These are phyloP conservation scores for Vaccinium vitisidaea DNA, from an alignment of 148 eudicot species.

Conservation along the genomic window DNA sequence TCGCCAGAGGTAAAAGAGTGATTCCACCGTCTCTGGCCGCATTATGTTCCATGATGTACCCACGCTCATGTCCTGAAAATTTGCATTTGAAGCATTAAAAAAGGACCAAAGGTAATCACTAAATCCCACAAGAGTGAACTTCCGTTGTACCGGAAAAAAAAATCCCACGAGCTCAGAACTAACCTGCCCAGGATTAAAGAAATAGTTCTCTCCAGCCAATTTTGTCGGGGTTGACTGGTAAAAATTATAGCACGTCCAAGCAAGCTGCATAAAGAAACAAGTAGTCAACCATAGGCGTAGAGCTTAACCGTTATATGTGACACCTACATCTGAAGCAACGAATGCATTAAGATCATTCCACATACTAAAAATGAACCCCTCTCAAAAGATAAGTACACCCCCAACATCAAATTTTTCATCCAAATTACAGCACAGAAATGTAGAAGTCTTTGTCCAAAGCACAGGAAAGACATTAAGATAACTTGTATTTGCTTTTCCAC, in stretches of 20 bases:
- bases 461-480: neutral
- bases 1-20: conserved; percentile 95
- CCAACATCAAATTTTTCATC: neutral
- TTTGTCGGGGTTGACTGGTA: conserved; percentile 97
- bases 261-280: conserved; percentile 53
- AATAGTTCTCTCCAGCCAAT: conserved; percentile 97
- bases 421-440: neutral
- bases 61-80: conserved; percentile 80
- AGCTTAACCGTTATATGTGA: neutral
- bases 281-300: neutral
- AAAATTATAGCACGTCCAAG: conserved; percentile 99
- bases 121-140: neutral
- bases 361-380: neutral
- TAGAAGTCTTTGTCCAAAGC: neutral
- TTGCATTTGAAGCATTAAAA: neutral
- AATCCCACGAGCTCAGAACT: conserved; percentile 6
- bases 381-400: neutral
- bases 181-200: conserved; percentile 77
- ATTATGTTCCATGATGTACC: conserved; percentile 99
- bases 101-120: neutral
- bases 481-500: neutral
- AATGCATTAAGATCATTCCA: neutral
- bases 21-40: conserved; percentile 98
- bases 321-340: neutral
- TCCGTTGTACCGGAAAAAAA: too few relatives aligned